Evolutionary conservation across 2,329 filamentous ascomycete genomes (phyloP).

Genomic region (Fusarium pseudoanthophilum): DNA sequence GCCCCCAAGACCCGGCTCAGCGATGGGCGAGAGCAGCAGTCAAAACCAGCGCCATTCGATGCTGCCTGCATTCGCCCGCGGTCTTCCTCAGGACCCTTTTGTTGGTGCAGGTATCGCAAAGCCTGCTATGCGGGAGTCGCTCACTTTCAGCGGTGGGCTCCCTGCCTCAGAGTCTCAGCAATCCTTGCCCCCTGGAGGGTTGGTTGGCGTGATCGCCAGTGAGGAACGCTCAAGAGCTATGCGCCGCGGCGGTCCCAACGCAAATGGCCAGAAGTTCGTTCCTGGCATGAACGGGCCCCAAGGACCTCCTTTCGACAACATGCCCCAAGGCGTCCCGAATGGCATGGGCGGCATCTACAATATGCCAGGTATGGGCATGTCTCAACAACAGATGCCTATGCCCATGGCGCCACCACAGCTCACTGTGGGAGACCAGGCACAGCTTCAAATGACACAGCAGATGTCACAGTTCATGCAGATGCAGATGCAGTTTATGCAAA

Average conservation of each 20-base stretch:
- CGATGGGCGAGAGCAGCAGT: conserved; percentile 58
- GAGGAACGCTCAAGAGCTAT: conserved; percentile 84
- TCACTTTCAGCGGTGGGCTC: conserved; percentile 73
- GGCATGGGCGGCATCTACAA: conserved; percentile 47
- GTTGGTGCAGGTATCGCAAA: conserved; percentile 81
- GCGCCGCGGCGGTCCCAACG: conserved; percentile 80
- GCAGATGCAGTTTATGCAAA: conserved; percentile 95
- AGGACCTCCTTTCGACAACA: conserved; percentile 59
- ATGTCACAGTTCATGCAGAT: conserved; percentile 92
- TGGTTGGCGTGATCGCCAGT: conserved; percentile 87
- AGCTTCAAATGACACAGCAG: conserved; percentile 83
- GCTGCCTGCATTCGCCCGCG: conserved; percentile 84
- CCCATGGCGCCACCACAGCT: conserved; percentile 59
- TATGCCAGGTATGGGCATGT: conserved; percentile 46
- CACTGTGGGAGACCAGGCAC: conserved; percentile 74
- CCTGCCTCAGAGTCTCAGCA: conserved; percentile 51
- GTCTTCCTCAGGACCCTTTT: conserved; percentile 87
- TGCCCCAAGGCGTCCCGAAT: conserved; percentile 56
- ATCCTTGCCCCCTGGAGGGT: conserved; percentile 73
- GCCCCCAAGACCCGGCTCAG: conserved; percentile 64
- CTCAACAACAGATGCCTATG: conserved; percentile 43
- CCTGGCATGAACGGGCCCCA: conserved; percentile 51
- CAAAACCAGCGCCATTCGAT: conserved; percentile 52
- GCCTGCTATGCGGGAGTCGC: conserved; percentile 76
- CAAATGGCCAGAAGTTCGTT: conserved; percentile 61